These are phyloP conservation scores for Leptographium galeiforme DNA, from an alignment of 2,329 filamentous ascomycete genomes.

Conservation along the genomic window DNA sequence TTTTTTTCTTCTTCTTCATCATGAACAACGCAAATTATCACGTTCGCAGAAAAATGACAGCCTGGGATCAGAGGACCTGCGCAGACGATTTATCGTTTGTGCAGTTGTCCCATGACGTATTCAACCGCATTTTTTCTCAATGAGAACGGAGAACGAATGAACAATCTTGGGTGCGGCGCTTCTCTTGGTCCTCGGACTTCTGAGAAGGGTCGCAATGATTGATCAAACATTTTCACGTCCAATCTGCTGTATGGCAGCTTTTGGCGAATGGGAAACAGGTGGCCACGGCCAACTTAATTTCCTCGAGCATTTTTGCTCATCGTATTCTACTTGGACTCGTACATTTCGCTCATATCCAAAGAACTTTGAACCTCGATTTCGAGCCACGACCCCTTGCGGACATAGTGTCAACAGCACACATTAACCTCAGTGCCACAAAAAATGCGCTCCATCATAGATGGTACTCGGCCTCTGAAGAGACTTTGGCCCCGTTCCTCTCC, in stretches of 20 bases:
- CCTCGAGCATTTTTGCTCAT: not conserved
- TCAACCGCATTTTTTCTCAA: constrained; percentile 25
- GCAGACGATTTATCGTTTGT: constrained; percentile 1
- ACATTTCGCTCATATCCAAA: too few species aligned
- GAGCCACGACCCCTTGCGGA: not conserved
- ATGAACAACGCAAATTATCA: constrained; percentile 34
- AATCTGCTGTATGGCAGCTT: not conserved
- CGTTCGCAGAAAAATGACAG: constrained; percentile 28
- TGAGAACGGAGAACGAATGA: constrained; percentile 33
- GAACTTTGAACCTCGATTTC: not conserved
- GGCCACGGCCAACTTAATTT: too few species aligned
- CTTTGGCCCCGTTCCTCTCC: constrained; percentile 1
- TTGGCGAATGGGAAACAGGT: not conserved
- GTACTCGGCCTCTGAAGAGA: not conserved
- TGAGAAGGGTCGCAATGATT: constrained; percentile 38
- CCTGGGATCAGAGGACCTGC: constrained; percentile 24
- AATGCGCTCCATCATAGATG: not conserved
- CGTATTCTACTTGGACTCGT: not conserved
- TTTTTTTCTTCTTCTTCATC: constrained; percentile 19
- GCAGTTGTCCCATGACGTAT: constrained; percentile 26
- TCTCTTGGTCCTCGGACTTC: constrained; percentile 21
- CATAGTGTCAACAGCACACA: not conserved
- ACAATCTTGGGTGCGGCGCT: constrained; percentile 40
- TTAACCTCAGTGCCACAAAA: too few species aligned
- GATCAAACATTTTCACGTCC: constrained; percentile 26